These are phyloP conservation scores for Leccinum variicolor DNA, from an alignment of 768 basidiomycete species.

Conservation along the genomic window DNA sequence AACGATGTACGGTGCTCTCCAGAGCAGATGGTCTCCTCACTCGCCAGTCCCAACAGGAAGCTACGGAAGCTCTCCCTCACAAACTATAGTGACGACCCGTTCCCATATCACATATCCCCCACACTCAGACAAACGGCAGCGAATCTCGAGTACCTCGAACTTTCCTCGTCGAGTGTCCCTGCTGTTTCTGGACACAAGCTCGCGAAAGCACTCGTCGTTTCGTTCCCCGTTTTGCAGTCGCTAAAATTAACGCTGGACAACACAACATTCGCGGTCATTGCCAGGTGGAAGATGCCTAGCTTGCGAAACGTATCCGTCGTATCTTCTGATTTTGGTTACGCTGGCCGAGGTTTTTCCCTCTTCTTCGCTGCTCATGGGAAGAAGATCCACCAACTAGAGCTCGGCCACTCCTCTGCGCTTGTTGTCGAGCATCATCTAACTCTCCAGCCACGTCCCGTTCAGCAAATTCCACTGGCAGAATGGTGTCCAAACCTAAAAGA, in stretches of 20 bases:
- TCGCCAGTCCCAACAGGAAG: constrained; percentile 50
- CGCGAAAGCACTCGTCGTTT: constrained; percentile 25
- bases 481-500: constrained; percentile 69
- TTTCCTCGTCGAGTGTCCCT: constrained; percentile 54
- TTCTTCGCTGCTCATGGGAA: constrained; percentile 68
- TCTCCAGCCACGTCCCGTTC: constrained; percentile 34
- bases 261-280: constrained; percentile 63
- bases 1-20: constrained; percentile 47
- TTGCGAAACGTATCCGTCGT: constrained; percentile 65
- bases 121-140: constrained; percentile 49
- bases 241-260: constrained; percentile 72
- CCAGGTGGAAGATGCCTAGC: constrained; percentile 63
- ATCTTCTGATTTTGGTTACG: constrained; percentile 67
- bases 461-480: constrained; percentile 49
- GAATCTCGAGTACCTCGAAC: constrained; percentile 64
- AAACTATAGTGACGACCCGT: constrained; percentile 63
- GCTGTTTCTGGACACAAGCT: constrained; percentile 32
- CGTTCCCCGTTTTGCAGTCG: constrained; percentile 61
- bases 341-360: constrained; percentile 56
- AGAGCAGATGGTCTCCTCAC: constrained; percentile 55
- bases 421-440: constrained; percentile 68
- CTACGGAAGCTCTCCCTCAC: constrained; percentile 67
- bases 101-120: constrained; percentile 53
- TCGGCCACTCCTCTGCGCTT: constrained; percentile 66
- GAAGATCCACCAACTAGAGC: constrained; percentile 61